Base-by-base conservation (phyloP, 192 early-diverging fungal genomes). In the Allomyces macrogynus region DNA sequence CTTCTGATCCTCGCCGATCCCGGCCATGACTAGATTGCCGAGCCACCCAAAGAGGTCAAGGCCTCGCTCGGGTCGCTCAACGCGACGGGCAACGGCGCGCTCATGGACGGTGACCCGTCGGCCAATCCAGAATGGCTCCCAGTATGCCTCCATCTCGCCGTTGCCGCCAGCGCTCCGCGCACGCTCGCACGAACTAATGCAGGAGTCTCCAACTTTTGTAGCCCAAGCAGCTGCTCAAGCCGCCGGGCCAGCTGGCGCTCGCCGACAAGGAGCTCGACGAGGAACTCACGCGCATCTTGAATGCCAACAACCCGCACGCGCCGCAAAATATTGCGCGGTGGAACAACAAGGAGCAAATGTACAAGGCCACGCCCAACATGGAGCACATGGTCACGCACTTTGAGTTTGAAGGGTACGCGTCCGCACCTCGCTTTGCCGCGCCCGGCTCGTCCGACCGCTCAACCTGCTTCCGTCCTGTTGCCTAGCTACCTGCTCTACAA, bases 261-360 rank as follows among this genome's bases (percentile, higher is more conserved):
- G 78, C 74, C 1, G 80, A 83, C 66, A 61, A 67, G 10, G 82
- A 84, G 63, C 70, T 84, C 24, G 73, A 82, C 25, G 82, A 84
- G 61, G 82, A 84, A 65, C 63, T 81, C 57, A 84, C 82, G 18
- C 65, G 82, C 24, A 82, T 84, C 63, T 69, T 84, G 57, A 84
- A 84, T 70, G 82, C 82, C 42, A 84, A 84, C 70, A 84, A 84
- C 68, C 82, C 82, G 10, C 73, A 77, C 61, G 82, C 82, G 9
- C 78, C 82, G 23, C 82, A 84, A 70, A 84, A 84, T 69, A 81
- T 82, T 69, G 76, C 82, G 5, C 63, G 82, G 27, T 84, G 76
- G 69, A 81, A 76, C 65, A 61, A 79, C 68, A 79, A 76, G 62
- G 82, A 84, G 61, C 24, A 65, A 57, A 74, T 75, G 22, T 84